Percentiles rank a stretch among this genome's conserved stretches.
These are phyloP conservation scores for Pseudogymnoascus sp. DNA, from an alignment of 2,329 filamentous ascomycete species.

Conservation along the genomic window DNA sequence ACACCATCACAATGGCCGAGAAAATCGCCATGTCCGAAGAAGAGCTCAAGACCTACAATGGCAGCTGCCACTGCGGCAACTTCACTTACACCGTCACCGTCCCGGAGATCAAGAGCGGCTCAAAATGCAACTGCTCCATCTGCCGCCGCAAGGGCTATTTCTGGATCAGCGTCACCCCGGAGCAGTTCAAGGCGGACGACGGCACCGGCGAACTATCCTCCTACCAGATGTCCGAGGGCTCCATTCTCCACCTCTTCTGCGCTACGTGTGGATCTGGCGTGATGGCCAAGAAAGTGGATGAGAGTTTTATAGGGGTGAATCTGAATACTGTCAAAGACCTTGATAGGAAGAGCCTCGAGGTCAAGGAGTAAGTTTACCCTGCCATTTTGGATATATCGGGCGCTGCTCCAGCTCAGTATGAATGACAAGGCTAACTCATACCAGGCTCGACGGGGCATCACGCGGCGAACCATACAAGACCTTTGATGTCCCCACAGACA, in stretches of 20 bases:
- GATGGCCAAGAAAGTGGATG: neutral
- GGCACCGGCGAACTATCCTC: neutral
- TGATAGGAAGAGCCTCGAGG: neutral
- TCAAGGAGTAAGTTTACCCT: neutral
- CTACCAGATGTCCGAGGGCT: neutral
- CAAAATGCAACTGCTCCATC: neutral
- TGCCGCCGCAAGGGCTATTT: conserved; percentile 7
- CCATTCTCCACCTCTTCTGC: neutral
- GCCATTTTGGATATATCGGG: neutral
- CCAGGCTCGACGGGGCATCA: neutral
- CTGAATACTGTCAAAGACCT: neutral
- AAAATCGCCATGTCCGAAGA: neutral
- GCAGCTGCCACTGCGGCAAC: conserved; percentile 3
- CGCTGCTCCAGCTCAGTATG: neutral
- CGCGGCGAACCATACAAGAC: neutral
- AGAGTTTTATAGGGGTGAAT: neutral
- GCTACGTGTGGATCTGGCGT: neutral
- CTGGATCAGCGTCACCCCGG: neutral
- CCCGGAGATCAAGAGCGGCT: neutral
- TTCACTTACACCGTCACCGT: neutral
- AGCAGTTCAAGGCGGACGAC: neutral
- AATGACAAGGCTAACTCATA: neutral
- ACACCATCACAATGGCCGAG: too few species aligned
- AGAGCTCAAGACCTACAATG: neutral
- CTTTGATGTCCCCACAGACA: neutral